Evolutionary conservation across 2,329 filamentous ascomycete species (phyloP), one percentile per base, ranked within the genome.

Genomic region (Mollisiaceae sp.): DNA sequence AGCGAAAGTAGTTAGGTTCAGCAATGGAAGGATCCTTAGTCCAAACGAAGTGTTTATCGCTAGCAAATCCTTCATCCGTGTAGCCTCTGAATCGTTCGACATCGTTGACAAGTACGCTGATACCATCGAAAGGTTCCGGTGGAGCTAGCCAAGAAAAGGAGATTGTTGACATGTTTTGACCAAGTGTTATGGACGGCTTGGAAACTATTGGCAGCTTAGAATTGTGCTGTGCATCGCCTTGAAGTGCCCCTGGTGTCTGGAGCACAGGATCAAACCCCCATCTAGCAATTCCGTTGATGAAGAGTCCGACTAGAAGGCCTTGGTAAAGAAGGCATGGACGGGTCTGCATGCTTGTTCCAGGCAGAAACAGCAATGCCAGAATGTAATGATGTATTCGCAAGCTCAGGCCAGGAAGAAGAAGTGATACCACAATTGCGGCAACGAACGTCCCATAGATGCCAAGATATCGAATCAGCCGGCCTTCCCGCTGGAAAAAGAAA

Each of bases 331-430:
- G 82, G 0, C 89, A 90, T 0, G 92, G 91, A 0, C 95, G 87
- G 6, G 92, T 98, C 71, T 97, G 94, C 77, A 98, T 88, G 61
- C 88, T 89, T 0, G 95, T 98, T 0, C 94, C 95, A 0, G 94
- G 93, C 5, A 98, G 85, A 0, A 99, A 85, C 0, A 98, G 82
- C 15, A 99, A 85, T 1, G 90, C 93, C 4, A 98, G 83, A 69
- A 98, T 92, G 76, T 98, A 99, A 77, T 99, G 95, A 76, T 99
- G 95, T 64, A 99, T 93, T 39, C 95, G 89, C 59, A 99, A 83
- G 67, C 89, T 91, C 60, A 97, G 86, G 8, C 88, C 86, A 0
- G 94, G 94, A 6, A 97, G 79, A 0, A 85, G 80, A 14, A 97
- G 82, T 39, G 91, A 85, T 59, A 93, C 79, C 36, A 95, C 75